Conservation (phyloP, 805 yeast genomes). For the Teunomyces barrocoloradensis region DNA sequence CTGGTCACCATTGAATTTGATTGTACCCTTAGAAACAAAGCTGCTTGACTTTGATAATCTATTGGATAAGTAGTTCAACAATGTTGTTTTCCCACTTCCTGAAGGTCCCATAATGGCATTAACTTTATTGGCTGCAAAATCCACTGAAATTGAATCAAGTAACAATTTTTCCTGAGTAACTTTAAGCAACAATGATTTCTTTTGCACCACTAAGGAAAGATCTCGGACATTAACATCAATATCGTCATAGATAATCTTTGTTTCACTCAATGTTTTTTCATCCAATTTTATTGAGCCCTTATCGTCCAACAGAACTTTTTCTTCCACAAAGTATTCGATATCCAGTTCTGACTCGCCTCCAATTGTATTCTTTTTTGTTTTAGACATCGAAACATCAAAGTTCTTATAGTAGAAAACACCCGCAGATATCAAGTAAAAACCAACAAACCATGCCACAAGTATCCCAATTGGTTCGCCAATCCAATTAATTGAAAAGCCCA, state of each 20-base stretch:
- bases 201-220: neutral
- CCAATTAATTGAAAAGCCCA: constrained; percentile 25
- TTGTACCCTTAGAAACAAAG: constrained; percentile 13
- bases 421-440: constrained; percentile 14
- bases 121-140: constrained; percentile 30
- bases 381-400: constrained; percentile 23
- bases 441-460: constrained; percentile 19
- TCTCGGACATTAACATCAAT: neutral
- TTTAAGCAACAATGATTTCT: constrained; percentile 7
- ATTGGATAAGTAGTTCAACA: constrained; percentile 31
- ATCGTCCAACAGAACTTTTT: neutral
- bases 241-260: neutral
- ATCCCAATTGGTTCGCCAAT: constrained; percentile 20
- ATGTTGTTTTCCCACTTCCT: constrained; percentile 45
- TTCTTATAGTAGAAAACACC: constrained; percentile 14
- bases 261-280: neutral
- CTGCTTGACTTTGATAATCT: constrained; percentile 14
- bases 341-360: constrained; percentile 13
- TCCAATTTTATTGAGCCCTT: neutral
- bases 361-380: constrained; percentile 19
- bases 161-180: constrained; percentile 10
- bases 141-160: constrained; percentile 28
- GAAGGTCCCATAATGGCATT: constrained; percentile 48
- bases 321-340: constrained; percentile 11
- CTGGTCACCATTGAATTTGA: constrained; percentile 14